Conservation (phyloP, 2,329 filamentous ascomycete genomes). For the Reticulascus tulasneorum region DNA sequence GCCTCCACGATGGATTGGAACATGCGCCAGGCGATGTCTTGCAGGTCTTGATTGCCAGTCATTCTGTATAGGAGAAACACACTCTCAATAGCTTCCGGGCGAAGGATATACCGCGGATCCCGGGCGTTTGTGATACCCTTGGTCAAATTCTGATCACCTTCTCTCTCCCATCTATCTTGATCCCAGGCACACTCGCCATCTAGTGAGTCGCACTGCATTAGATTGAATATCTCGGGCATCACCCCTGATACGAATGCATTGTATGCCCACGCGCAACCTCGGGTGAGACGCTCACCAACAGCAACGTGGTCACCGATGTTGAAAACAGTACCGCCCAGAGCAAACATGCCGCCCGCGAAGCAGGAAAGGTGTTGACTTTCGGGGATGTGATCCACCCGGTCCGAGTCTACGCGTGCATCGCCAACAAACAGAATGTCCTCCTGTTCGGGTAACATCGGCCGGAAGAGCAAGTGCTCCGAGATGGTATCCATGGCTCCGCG, state of each 20-base stretch:
- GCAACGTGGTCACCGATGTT: conserved; percentile 35
- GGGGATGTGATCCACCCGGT: conserved; percentile 15
- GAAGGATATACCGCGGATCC: conserved; percentile 45
- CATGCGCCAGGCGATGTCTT: conserved; percentile 51
- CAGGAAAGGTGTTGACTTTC: conserved; percentile 45
- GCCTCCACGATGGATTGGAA: conserved; percentile 41
- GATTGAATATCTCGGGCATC: conserved; percentile 46
- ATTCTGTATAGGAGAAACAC: conserved; percentile 52
- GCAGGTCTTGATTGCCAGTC: conserved; percentile 42
- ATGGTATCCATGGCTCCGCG: conserved; percentile 50
- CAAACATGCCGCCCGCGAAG: conserved; percentile 48
- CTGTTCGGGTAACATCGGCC: conserved; percentile 60
- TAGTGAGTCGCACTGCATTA: conserved; percentile 31
- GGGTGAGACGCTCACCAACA: conserved; percentile 38
- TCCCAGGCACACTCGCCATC: conserved; percentile 47
- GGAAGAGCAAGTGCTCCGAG: conserved; percentile 56
- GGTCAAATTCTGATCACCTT: conserved; percentile 20
- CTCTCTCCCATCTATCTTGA: conserved; percentile 13
- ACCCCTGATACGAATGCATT: conserved; percentile 41
- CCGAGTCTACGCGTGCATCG: conserved; percentile 19
- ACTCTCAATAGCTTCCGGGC: conserved; percentile 50
- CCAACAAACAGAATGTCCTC: conserved; percentile 56
- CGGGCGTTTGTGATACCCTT: conserved; percentile 60
- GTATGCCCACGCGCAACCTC: conserved; percentile 52
- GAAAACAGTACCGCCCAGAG: conserved; percentile 42